Base-by-base conservation (phyloP, 1,284 basidiomycete species). In the Fomes fomentarius region DNA sequence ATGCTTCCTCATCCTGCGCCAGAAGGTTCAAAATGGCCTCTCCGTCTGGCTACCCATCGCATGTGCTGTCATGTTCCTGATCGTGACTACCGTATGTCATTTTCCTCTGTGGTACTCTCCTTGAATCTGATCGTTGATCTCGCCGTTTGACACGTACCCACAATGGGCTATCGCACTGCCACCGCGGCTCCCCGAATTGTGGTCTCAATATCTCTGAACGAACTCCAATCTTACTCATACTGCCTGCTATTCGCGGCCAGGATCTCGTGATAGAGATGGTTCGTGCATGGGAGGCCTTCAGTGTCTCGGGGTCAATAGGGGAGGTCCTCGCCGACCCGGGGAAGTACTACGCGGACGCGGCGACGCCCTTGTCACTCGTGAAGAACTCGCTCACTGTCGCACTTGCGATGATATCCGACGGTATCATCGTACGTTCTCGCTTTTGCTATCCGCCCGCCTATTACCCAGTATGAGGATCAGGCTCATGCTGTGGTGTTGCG, bases 211-310 rank as follows among this genome's bases (percentile, higher is more conserved):
- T n/a, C n/a, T n/a, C n/a, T n/a, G n/a, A n/a, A n/a, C n/a, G n/a
- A n/a, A n/a, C n/a, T n/a, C n/a, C n/a, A n/a, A n/a, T n/a, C n/a
- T n/a, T n/a, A n/a, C n/a, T n/a, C n/a, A n/a, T n/a, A n/a, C n/a
- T n/a, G n/a, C n/a, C n/a, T n/a, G 14, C 7, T 11, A 5, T 14
- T 14, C 26, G 15, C 2, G 21, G 19, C 3, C 24, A 50, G 49
- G 41, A 43, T n/a, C 11, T 44, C 34, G 25, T 44, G 2, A 24
- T 38, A 5, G 33, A 43, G 17, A 41, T 50, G 38, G 14, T 38
- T 5, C 43, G 44, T 21, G 51, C 22, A 10, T 53, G 42, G 28
- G 22, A 47, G 3, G 44, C 44, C 5, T 53, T 47, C 39, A 7
- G 30, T 10, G 19, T 47, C 24, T 15, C 39, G 4, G 45, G 45